Base-by-base conservation (phyloP, 2,329 filamentous ascomycete species). In the Monilinia aucupariae region DNA sequence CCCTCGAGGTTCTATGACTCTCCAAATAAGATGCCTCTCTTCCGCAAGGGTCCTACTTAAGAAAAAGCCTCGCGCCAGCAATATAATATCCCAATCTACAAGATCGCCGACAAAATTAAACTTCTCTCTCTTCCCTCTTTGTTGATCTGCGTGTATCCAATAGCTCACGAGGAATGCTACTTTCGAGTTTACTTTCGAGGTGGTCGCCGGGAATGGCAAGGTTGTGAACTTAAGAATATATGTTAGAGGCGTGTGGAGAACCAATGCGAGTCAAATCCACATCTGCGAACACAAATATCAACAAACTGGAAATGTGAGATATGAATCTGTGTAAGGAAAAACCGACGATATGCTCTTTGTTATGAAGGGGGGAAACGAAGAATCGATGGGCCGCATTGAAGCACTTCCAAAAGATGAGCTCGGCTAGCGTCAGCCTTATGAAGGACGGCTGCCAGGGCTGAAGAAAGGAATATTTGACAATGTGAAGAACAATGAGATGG, bases 371-470 rank as follows among this genome's bases (percentile, higher is more conserved):
- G 34, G 43, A 53, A 43, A 45, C n/a, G 17, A 54, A 61, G 34
- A 50, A n/a, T 47, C 17, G 7, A 25, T 45, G 50, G 27, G 39
- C 25, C 39, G n/a, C 39, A 54, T 61, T 34, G 59, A 25, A 32
- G 45, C 39, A 49, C 59, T 55, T 9, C 39, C 34, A 27, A 48
- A 41, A n/a, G 32, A 55, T 25, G 59, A 54, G 59, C 39, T 53
- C 27, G 49, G 60, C 60, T 62, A 62, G 60, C 51, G 30, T 48
- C 39, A 62, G 60, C 60, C 60, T 62, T 41, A 51, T 62, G 50
- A 25, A 27, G 49, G 59, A 61, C 41, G 53, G 12, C 20, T 34
- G 49, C 22, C 20, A 56, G 43, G 51, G 51, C 41, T 62, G 51
- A 49, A 62, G 51, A 56, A 62, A 62, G 60, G 49, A 62, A 22